Conservation (phyloP, 768 basidiomycete genomes). For the Hortiboletus campestris region DNA sequence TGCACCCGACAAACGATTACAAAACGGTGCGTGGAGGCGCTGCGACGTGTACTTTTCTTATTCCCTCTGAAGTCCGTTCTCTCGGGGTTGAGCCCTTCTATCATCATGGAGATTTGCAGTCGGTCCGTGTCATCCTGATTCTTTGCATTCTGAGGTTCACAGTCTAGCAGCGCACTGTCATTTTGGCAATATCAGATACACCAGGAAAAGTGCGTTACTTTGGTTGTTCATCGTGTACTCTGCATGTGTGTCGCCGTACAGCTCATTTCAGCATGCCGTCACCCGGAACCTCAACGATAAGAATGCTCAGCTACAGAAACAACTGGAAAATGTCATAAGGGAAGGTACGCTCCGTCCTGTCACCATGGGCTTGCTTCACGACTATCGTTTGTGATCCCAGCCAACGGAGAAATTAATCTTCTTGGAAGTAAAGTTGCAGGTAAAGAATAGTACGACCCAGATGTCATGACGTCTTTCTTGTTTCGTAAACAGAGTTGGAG, state of each 20-base stretch:
- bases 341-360: constrained; percentile 53
- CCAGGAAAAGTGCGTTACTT: constrained; percentile 65
- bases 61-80: constrained; percentile 64
- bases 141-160: constrained; percentile 3
- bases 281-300: constrained; percentile 79
- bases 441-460: constrained; percentile 22
- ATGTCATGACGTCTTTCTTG: constrained; percentile 1
- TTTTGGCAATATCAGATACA: constrained; percentile 92
- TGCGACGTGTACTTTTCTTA: constrained; percentile 1
- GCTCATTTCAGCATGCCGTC: constrained; percentile 80
- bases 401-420: constrained; percentile 73
- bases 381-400: constrained; percentile 35
- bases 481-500: constrained; percentile 56
- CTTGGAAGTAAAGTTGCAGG: constrained; percentile 68
- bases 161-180: constrained; percentile 60
- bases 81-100: constrained; percentile 73
- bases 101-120: constrained; percentile 78
- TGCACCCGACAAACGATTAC: constrained; percentile 87
- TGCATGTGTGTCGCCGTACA: constrained; percentile 5
- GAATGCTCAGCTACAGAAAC: constrained; percentile 79
- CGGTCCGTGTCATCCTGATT: constrained; percentile 43
- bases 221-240: not conserved
- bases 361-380: not conserved
- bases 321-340: constrained; percentile 79
- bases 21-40: constrained; percentile 67